phyloP scores from a whole-genome alignment of 2,329 filamentous ascomycete species.

The Moelleriella libera region DNA sequence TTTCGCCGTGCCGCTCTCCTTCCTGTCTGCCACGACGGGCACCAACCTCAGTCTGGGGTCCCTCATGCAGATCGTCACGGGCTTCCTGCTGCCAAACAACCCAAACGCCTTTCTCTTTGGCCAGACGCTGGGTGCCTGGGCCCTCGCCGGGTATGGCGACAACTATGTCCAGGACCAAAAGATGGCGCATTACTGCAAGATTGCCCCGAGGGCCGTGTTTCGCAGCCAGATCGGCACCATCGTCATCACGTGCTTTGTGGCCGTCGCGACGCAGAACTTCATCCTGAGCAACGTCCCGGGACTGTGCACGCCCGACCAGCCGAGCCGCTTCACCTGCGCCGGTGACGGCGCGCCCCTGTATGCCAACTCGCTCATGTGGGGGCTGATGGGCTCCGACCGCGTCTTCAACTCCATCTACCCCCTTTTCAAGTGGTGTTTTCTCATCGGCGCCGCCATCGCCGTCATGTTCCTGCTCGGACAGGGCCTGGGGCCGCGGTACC shows the following conservation, averaged over 20 bases:
- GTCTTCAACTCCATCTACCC: slow-evolving; percentile 28
- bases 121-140: slow-evolving; percentile 10
- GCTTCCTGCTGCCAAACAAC: slow-evolving; percentile 11
- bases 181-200: slow-evolving; percentile 35
- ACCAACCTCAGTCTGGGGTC: slow-evolving; percentile 26
- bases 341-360: slow-evolving; percentile 32
- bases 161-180: slow-evolving; percentile 34
- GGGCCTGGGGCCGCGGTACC: slow-evolving; percentile 9
- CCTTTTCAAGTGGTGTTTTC: slow-evolving; percentile 24
- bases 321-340: slow-evolving; percentile 32
- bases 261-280: slow-evolving; percentile 28
- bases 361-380: slow-evolving; percentile 24
- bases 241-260: slow-evolving; percentile 29
- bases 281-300: slow-evolving; percentile 21
- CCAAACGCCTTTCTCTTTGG: slow-evolving; percentile 12
- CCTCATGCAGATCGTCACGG: slow-evolving; percentile 25
- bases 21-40: slow-evolving; percentile 29
- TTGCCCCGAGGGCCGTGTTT: slow-evolving; percentile 31
- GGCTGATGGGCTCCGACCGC: slow-evolving; percentile 32
- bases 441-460: slow-evolving; percentile 22
- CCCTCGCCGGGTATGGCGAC: slow-evolving; percentile 20
- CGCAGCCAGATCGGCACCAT: slow-evolving; percentile 30
- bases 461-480: slow-evolving; percentile 16
- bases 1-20: slow-evolving; percentile 27
- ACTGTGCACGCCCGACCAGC: slow-evolving; percentile 14